Evolutionary conservation across 805 yeast species (phyloP), one percentile per base, ranked within the genome.

Genomic region (Wickerhamiella sergipiensis): DNA sequence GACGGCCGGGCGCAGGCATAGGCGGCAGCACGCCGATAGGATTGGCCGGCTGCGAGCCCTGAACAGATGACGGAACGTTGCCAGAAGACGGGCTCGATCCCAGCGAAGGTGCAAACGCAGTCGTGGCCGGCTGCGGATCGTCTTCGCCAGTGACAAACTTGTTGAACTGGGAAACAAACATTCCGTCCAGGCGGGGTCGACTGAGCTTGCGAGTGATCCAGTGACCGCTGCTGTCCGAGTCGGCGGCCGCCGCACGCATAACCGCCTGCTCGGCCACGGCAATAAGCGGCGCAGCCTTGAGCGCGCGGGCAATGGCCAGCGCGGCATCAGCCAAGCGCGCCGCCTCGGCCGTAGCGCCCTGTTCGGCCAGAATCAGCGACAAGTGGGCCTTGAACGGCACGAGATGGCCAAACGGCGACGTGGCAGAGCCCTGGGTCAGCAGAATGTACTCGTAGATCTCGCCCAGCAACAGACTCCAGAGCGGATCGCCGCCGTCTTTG

Each of bases 121-220:
- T 3, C 24, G 21, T 31, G 17, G 17, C 52, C 18, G 47, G 45
- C 10, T 49, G 48, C 12, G 50, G 22, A 13, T 51, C 70, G 36
- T 84, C 95, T 46, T 90, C 97, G 1, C 95, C 97, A 40, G 95
- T 82, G 52, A 90, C 88, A 64, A 82, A 80, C 63, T 80, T 81
- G 62, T 77, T 81, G 61, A 83, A 79, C 5, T 85, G 78, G 43
- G 83, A 89, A 10, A 92, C 90, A 95, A 95, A 86, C 50, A 87
- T 81, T 61, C 79, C 83, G 58, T 88, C 95, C 49, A 86, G 71
- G 57, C 62, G 61, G 13, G 73, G 72, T 59, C 81, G 80, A 23
- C 62, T 61, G 26, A 68, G 56, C 49, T 64, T 64, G n/a, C 67
- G 57, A 13, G 85, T 82, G 56, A 88, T 76, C 97, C 96, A 89